Evolutionary conservation across 2,329 filamentous ascomycete species (phyloP).

Genomic region (Aspergillus costaricaensis): DNA sequence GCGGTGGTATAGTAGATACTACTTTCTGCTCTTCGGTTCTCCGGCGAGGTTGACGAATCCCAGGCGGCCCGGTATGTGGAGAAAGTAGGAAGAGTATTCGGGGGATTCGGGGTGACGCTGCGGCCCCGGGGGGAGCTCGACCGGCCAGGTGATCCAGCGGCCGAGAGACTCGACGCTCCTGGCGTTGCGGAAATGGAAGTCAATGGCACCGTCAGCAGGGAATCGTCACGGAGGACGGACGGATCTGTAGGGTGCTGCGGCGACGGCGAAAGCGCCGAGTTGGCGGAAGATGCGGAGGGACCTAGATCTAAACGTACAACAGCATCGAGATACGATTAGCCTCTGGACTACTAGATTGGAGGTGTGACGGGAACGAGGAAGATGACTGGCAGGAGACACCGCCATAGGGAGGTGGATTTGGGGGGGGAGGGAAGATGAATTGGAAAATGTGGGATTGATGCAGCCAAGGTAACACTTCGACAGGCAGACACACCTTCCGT

Average conservation of each 20-base stretch:
- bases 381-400: not conserved
- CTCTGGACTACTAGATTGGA: conserved; percentile 14
- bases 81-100: conserved; percentile 33
- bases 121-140: conserved; percentile 28
- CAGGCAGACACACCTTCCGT: conserved; percentile 44
- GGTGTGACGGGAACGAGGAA: not conserved
- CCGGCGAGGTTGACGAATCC: conserved; percentile 43
- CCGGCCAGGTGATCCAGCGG: conserved; percentile 37
- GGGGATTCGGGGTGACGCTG: conserved; percentile 32
- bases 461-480: conserved; percentile 12
- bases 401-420: not conserved
- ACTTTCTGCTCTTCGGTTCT: conserved; percentile 49
- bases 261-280: conserved; percentile 39
- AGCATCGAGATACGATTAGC: conserved; percentile 15
- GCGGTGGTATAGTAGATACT: conserved; percentile 70
- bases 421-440: not conserved
- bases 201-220: conserved; percentile 33
- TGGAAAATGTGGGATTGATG: conserved; percentile 6
- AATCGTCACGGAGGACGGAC: conserved; percentile 32
- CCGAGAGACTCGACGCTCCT: conserved; percentile 40
- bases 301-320: conserved; percentile 37
- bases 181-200: conserved; percentile 39
- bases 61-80: conserved; percentile 34
- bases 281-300: conserved; percentile 40
- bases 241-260: conserved; percentile 31